Base-by-base conservation (phyloP, 2,329 filamentous ascomycete species). In the Ascochyta fabae region DNA sequence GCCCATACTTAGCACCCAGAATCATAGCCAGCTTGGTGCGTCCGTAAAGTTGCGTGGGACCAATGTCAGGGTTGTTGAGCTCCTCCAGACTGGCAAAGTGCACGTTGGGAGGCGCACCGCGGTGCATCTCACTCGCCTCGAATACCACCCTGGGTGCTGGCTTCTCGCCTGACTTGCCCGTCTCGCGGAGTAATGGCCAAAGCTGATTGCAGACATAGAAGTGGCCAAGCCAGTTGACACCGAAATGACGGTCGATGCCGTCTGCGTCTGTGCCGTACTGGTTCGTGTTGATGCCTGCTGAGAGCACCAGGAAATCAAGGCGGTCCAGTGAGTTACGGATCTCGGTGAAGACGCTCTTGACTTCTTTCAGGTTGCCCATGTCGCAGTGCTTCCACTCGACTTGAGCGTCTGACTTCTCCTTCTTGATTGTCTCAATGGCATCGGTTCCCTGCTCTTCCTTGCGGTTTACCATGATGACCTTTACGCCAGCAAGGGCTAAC, bases 151-250 rank as follows among this genome's bases (percentile, higher is more conserved):
- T 66, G 0, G 78, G 78, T 0, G 74, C 68, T 0, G 73, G 69
- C 0, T 70, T 71, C 7, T 68, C 67, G 2, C 72, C 68, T 38
- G 75, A 50, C 43, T 72, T 73, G 6, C 74, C 72, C 1, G 78
- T 81, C 64, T 76, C 77, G 19, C 76, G 65, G 10, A 81, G 57
- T 0, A 80, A 51, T 7, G 78, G 78, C 67, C 77, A 81, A 0
- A 81, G 70, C 38, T 73, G 68, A 50, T 80, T 80, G 48, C 63
- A 61, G 6, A 67, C 76, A 52, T 80, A 80, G 55, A 76, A 80
- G 13, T 81, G 77, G 0, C 78, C 78, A 9, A 79, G 66, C 69
- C 75, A 78, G 62, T 79, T 80, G 59, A 80, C 77, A 26, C 70
- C 70, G 38, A 80, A 79, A 24, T 78, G 75, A 31, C 72, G 74